phyloP scores from a whole-genome alignment of 805 yeast species.

The Suhomyces sp. region DNA sequence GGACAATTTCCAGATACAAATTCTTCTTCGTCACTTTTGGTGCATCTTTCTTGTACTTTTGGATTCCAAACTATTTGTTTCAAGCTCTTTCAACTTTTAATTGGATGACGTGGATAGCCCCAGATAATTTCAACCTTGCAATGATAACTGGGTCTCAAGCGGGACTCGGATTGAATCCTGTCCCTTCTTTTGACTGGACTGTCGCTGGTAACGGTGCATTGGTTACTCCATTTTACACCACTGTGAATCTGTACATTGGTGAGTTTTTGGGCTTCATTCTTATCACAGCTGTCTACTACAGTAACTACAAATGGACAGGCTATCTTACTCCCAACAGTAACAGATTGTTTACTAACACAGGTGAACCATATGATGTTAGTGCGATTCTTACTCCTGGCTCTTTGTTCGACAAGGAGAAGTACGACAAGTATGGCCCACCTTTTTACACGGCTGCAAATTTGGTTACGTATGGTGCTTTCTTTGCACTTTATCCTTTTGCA shows the following conservation, averaged over 20 bases:
- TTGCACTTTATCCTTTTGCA: conserved; percentile 28
- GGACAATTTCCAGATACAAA: conserved; percentile 28
- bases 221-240: conserved; percentile 22
- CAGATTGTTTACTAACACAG: conserved; percentile 24
- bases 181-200: conserved; percentile 56
- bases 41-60: conserved; percentile 25
- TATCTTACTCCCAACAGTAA: conserved; percentile 26
- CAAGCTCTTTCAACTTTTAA: conserved; percentile 43
- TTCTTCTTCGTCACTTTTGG: conserved; percentile 20
- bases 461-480: conserved; percentile 27
- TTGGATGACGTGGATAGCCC: conserved; percentile 62
- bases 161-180: conserved; percentile 55
- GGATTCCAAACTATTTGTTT: conserved; percentile 47
- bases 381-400: not conserved
- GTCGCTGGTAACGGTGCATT: conserved; percentile 24
- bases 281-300: conserved; percentile 25
- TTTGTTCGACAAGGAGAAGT: conserved; percentile 21
- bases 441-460: conserved; percentile 29
- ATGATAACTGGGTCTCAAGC: conserved; percentile 43
- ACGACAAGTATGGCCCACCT: conserved; percentile 28
- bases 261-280: conserved; percentile 18
- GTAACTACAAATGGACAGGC: conserved; percentile 28
- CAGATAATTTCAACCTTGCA: conserved; percentile 48
- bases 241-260: conserved; percentile 22
- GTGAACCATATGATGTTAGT: conserved; percentile 18